These are phyloP conservation scores for Xylaria palmicola DNA, from an alignment of 495 filamentous ascomycete species.

Conservation along the genomic window DNA sequence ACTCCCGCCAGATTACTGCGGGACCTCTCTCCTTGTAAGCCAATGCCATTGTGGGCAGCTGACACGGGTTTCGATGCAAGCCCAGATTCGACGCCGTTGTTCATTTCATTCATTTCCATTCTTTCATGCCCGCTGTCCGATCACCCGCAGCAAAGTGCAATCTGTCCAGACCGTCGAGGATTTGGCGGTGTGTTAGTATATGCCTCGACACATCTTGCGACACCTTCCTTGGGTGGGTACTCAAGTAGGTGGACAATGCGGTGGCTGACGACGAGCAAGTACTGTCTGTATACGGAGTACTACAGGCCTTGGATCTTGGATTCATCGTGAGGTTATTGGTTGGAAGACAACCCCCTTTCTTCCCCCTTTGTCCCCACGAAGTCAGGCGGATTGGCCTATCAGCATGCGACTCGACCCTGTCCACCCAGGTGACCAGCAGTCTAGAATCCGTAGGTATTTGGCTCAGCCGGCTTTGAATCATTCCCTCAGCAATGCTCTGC, in stretches of 20 bases:
- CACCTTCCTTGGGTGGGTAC: no score
- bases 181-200: no score
- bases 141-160: background rate
- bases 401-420: background rate
- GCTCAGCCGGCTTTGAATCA: background rate
- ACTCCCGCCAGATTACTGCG: conserved; percentile 1
- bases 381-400: background rate
- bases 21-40: background rate
- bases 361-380: background rate
- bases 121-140: background rate
- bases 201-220: no score
- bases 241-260: no score
- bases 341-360: background rate
- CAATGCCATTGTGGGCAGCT: conserved; percentile 4
- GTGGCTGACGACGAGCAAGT: no score
- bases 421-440: background rate
- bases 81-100: background rate
- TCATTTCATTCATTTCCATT: no score
- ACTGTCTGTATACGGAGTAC: background rate
- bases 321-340: background rate
- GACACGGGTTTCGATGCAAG: conserved; percentile 8
- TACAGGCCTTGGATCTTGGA: background rate
- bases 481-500: background rate
- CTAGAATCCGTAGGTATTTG: background rate
- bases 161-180: conserved; percentile 2